phyloP scores from a whole-genome alignment of 1,139 yeast genomes.

The Geotrichum phurueaensis region DNA sequence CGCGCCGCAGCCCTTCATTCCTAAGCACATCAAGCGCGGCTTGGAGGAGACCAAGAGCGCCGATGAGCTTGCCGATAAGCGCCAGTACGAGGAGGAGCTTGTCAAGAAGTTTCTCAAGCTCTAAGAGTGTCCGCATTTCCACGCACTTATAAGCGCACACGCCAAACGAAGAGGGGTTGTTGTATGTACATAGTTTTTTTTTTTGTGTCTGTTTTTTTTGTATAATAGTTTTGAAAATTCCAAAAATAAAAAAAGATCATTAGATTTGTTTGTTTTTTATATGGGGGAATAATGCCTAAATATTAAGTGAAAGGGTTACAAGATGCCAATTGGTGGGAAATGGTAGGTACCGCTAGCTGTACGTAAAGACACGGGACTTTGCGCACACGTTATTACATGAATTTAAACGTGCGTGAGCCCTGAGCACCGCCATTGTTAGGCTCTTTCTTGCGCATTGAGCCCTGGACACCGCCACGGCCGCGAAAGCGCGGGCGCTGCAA shows the following conservation, averaged over 20 bases:
- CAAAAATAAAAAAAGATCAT: neutral
- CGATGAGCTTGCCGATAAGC: conserved; percentile 23
- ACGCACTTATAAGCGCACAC: neutral
- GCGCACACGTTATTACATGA: neutral
- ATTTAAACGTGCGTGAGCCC: neutral
- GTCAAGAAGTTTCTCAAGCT: conserved; percentile 21
- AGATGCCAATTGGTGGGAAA: neutral
- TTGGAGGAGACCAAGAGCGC: conserved; percentile 40
- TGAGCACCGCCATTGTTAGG: neutral
- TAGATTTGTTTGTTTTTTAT: neutral
- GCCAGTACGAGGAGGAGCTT: conserved; percentile 23
- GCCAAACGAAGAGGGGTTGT: neutral
- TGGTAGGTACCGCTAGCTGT: neutral
- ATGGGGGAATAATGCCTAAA: neutral
- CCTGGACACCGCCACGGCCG: conserved; percentile 37
- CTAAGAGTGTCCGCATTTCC: neutral
- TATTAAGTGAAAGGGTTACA: neutral
- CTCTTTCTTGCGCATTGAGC: conserved; percentile 17
- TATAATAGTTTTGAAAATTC: neutral
- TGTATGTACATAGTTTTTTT: conserved; percentile 10
- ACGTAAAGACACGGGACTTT: neutral
- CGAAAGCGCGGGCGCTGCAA: conserved; percentile 21
- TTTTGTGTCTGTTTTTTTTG: neutral
- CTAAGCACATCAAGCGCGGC: conserved; percentile 44
- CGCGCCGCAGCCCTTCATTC: conserved; percentile 63